A percentile compares a stretch with the other conserved stretches of the same genome.
phyloP scores from a whole-genome alignment of 208 protist species.

The Trypanosoma lewisi region DNA sequence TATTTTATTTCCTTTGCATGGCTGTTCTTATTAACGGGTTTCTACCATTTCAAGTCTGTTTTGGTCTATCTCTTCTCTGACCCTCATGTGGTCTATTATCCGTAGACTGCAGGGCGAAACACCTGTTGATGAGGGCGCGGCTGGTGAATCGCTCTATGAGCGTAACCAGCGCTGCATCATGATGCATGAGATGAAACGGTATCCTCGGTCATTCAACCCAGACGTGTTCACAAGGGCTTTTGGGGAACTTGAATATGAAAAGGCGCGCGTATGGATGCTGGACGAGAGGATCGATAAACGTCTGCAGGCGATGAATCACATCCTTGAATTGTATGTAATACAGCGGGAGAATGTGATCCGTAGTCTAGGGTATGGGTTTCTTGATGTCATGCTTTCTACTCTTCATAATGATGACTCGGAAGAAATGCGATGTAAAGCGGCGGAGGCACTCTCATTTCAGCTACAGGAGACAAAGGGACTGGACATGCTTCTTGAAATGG shows the following conservation, averaged over 20 bases:
- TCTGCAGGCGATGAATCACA: conserved; percentile 55
- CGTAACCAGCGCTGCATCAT: conserved; percentile 64
- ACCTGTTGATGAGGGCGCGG: conserved; percentile 23
- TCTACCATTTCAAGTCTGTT: too few species aligned
- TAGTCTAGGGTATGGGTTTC: conserved; percentile 51
- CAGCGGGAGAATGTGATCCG: conserved; percentile 59
- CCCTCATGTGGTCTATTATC: conserved; percentile 72
- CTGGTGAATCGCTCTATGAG: conserved; percentile 27
- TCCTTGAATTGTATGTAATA: conserved; percentile 70
- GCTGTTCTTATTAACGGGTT: too few species aligned
- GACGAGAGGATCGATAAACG: conserved; percentile 49
- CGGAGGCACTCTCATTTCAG: conserved; percentile 58
- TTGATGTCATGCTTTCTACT: conserved; percentile 58
- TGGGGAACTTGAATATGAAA: conserved; percentile 60
- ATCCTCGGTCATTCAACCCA: conserved; percentile 57
- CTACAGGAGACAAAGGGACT: conserved; percentile 51
- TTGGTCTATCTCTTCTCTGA: neutral
- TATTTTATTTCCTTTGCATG: too few species aligned
- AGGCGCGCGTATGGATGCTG: conserved; percentile 69
- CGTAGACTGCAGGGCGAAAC: conserved; percentile 51
- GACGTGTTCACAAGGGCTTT: conserved; percentile 66
- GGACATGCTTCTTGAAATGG: conserved; percentile 38
- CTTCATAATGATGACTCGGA: conserved; percentile 53
- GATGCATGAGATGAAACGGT: conserved; percentile 68
- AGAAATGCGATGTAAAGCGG: conserved; percentile 63